A percentile compares a stretch with the other conserved stretches of the same genome.
These are phyloP conservation scores for Phytophthora europaea DNA, from an alignment of 352 stramenopile genomes.

Conservation along the genomic window DNA sequence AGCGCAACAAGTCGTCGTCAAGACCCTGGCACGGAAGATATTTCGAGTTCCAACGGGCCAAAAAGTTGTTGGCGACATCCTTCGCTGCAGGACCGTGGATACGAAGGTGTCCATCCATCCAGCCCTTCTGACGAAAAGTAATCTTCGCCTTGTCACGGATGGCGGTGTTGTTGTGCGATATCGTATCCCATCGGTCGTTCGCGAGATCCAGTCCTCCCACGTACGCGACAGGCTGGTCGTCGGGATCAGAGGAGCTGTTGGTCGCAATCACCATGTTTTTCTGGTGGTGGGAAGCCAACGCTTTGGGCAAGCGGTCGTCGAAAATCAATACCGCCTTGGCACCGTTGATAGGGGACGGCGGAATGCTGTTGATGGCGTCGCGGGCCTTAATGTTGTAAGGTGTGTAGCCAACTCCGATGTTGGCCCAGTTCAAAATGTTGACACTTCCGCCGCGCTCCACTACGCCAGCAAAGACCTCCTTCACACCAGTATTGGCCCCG, in stretches of 20 bases:
- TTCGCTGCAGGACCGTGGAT: slow-evolving; percentile 52
- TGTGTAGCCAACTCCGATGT: slow-evolving; percentile 40
- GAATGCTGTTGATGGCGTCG: slow-evolving; percentile 50
- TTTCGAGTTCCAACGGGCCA: slow-evolving; percentile 59
- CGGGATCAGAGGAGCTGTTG: slow-evolving; percentile 2
- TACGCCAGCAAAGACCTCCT: slow-evolving; percentile 40
- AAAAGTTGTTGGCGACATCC: slow-evolving; percentile 64
- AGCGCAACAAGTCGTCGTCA: slow-evolving; percentile 50
- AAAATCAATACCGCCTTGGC: slow-evolving; percentile 47
- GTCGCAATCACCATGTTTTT: slow-evolving; percentile 51
- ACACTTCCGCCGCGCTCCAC: slow-evolving; percentile 46
- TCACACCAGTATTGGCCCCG: slow-evolving; percentile 37
- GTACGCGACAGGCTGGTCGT: slow-evolving; percentile 44
- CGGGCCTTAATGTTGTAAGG: slow-evolving; percentile 50
- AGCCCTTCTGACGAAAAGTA: slow-evolving; percentile 51
- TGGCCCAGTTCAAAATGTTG: slow-evolving; percentile 61
- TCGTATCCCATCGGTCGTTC: slow-evolving; percentile 65
- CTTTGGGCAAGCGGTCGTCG: slow-evolving; percentile 53
- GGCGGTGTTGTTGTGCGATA: slow-evolving; percentile 52
- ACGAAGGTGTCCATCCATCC: slow-evolving; percentile 59
- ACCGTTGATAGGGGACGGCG: slow-evolving; percentile 18
- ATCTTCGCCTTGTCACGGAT: slow-evolving; percentile 44
- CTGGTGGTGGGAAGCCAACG: slow-evolving; percentile 54
- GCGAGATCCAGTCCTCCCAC: slow-evolving; percentile 61
- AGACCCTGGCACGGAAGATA: slow-evolving; percentile 30